Conservation (phyloP, 1,284 basidiomycete genomes). For the Afroboletus lepidellus region DNA sequence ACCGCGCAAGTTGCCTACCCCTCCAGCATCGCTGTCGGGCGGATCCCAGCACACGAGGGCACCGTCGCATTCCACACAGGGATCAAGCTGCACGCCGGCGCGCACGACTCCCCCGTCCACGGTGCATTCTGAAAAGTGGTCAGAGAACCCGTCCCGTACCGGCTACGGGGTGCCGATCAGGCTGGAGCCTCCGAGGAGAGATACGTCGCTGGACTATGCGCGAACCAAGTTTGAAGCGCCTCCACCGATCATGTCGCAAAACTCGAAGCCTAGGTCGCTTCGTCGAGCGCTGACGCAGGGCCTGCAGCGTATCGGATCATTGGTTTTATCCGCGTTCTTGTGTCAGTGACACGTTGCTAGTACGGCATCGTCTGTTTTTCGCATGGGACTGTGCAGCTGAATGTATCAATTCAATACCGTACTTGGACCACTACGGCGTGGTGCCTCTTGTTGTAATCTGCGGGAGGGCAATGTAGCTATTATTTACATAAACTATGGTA, state of each 20-base stretch:
- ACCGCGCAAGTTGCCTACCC: slow-evolving; percentile 36
- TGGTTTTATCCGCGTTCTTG: slow-evolving; percentile 32
- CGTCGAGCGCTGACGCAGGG: slow-evolving; percentile 26
- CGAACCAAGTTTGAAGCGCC: slow-evolving; percentile 24
- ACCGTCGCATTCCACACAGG: slow-evolving; percentile 27
- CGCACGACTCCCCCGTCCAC: slow-evolving; percentile 36
- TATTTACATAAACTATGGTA: slow-evolving; percentile 35
- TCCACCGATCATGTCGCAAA: slow-evolving; percentile 24
- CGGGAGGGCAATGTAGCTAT: slow-evolving; percentile 16
- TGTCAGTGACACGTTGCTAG: slow-evolving; percentile 29
- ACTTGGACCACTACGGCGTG: slow-evolving; percentile 14
- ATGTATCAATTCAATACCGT: slow-evolving; percentile 27
- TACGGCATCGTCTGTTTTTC: slow-evolving; percentile 6
- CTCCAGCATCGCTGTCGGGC: slow-evolving; percentile 30
- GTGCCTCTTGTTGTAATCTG: slow-evolving; percentile 14
- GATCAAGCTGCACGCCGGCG: slow-evolving; percentile 33
- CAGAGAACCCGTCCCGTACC: slow-evolving; percentile 26
- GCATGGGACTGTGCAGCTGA: slow-evolving; percentile 29
- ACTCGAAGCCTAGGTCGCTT: slow-evolving; percentile 24
- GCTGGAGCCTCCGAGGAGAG: slow-evolving; percentile 25
- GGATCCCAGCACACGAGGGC: slow-evolving; percentile 12
- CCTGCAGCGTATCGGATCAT: slow-evolving; percentile 29
- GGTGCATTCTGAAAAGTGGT: slow-evolving; percentile 33
- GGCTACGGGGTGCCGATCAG: slow-evolving; percentile 25
- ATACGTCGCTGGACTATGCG: slow-evolving; percentile 25